Evolutionary conservation across 2,329 filamentous ascomycete species (phyloP).

Genomic region (Phoma herbarum): DNA sequence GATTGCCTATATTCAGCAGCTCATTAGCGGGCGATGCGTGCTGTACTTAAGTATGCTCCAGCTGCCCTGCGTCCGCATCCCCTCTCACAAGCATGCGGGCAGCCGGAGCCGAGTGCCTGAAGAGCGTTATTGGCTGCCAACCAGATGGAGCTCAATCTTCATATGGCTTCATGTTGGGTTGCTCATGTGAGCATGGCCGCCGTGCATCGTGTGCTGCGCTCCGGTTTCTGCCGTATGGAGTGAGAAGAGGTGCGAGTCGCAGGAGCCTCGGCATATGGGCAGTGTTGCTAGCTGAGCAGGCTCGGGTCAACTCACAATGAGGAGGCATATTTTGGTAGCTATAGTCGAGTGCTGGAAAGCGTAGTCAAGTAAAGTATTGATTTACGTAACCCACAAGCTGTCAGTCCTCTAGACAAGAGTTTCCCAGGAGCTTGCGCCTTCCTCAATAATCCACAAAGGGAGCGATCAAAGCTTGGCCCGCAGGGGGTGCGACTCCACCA

Average conservation of each 20-base stretch:
- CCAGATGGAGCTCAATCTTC: conserved; percentile 2
- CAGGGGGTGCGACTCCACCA: conserved; percentile 15
- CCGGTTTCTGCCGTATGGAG: conserved; percentile 23
- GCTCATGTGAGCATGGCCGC: conserved; percentile 14
- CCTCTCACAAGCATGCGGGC: conserved; percentile 22
- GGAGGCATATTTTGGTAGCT: neutral
- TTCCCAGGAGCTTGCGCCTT: neutral
- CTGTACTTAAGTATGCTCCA: conserved; percentile 20
- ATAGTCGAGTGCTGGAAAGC: too few species aligned
- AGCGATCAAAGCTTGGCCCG: conserved; percentile 15
- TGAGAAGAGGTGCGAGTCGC: conserved; percentile 8
- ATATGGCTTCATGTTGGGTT: conserved; percentile 7
- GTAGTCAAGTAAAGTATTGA: neutral
- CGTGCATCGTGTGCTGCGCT: conserved; percentile 8
- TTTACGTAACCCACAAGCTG: neutral
- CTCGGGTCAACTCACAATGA: conserved; percentile 8
- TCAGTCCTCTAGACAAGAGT: neutral
- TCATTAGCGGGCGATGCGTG: conserved; percentile 8
- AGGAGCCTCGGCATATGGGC: conserved; percentile 25
- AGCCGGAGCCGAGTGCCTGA: conserved; percentile 17
- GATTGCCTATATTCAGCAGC: neutral
- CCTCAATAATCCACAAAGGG: neutral
- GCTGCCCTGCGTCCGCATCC: conserved; percentile 16
- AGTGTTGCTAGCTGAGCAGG: conserved; percentile 2
- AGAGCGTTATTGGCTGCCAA: conserved; percentile 22